A percentile compares a stretch with the other conserved stretches of the same genome.
Conservation (phyloP, 1,284 basidiomycete species). For the Clitocybe nebularis region DNA sequence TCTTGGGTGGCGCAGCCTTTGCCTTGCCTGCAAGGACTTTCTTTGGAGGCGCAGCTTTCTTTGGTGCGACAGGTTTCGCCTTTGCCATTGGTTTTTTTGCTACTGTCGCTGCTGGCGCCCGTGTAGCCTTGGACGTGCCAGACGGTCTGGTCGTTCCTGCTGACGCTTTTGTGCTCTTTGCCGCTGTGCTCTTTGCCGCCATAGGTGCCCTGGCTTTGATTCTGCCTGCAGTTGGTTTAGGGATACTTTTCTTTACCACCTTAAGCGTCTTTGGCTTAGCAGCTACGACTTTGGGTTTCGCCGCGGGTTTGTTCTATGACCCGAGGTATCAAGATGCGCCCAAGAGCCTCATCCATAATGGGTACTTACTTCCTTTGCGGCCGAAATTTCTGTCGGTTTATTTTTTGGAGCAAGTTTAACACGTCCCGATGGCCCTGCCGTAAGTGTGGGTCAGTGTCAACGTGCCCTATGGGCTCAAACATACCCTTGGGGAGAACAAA, state of each 20-base stretch:
- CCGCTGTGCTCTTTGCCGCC: constrained; percentile 24
- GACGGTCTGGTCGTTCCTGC: constrained; percentile 19
- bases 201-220: constrained; percentile 18
- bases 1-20: constrained; percentile 43
- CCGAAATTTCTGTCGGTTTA: constrained; percentile 44
- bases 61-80: constrained; percentile 12
- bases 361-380: constrained; percentile 63
- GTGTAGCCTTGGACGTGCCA: constrained; percentile 21
- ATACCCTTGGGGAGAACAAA: constrained; percentile 87
- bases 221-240: constrained; percentile 10
- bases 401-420: constrained; percentile 81
- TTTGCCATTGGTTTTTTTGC: constrained; percentile 21
- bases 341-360: not conserved
- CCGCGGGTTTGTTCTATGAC: constrained; percentile 54
- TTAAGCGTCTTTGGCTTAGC: constrained; percentile 23
- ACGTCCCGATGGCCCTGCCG: constrained; percentile 67
- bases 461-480: constrained; percentile 8
- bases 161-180: constrained; percentile 5
- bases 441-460: constrained; percentile 6
- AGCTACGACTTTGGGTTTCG: constrained; percentile 30
- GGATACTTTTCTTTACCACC: constrained; percentile 22
- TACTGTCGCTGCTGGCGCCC: constrained; percentile 10
- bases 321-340: constrained; percentile 9
- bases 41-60: constrained; percentile 25
- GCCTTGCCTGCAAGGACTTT: constrained; percentile 35